These are phyloP conservation scores for Gossypium trilobum DNA, from an alignment of 441 rosid species.

Conservation along the genomic window DNA sequence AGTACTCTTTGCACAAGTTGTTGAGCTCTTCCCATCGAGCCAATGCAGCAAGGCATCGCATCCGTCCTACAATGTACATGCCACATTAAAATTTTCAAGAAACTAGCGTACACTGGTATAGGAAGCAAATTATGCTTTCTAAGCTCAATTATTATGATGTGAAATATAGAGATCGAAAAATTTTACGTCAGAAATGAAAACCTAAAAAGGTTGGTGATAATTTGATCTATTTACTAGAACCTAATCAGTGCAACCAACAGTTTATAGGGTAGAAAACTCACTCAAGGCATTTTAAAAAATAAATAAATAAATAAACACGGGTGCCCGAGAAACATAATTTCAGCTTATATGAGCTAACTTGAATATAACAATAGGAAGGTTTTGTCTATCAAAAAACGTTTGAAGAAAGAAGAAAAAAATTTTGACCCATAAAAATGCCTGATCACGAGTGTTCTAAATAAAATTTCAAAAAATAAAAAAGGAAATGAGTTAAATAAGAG, in stretches of 20 bases:
- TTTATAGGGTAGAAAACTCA: background rate
- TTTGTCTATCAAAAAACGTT: background rate
- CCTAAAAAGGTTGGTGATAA: background rate
- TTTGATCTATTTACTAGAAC: background rate
- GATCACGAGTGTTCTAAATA: background rate
- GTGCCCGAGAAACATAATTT: background rate
- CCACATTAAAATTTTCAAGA: slow-evolving; percentile 14
- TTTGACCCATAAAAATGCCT: background rate
- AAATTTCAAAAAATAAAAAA: background rate
- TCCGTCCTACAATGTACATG: slow-evolving; percentile 51
- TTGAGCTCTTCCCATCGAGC: slow-evolving; percentile 99
- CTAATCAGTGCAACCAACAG: background rate
- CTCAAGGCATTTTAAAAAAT: background rate
- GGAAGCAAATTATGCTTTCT: background rate
- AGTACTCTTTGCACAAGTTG: slow-evolving; percentile 89
- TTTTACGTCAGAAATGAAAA: background rate
- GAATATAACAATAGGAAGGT: background rate
- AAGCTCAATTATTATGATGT: background rate
- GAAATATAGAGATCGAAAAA: background rate
- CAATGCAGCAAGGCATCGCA: slow-evolving; percentile 98
- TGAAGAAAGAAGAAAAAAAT: background rate
- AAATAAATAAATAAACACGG: background rate
- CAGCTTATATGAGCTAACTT: background rate
- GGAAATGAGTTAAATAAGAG: background rate
- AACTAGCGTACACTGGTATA: background rate